Percentiles rank a stretch among this genome's conserved stretches.
phyloP scores from a whole-genome alignment of 345 rosid genomes.

The Nasturtium officinale region DNA sequence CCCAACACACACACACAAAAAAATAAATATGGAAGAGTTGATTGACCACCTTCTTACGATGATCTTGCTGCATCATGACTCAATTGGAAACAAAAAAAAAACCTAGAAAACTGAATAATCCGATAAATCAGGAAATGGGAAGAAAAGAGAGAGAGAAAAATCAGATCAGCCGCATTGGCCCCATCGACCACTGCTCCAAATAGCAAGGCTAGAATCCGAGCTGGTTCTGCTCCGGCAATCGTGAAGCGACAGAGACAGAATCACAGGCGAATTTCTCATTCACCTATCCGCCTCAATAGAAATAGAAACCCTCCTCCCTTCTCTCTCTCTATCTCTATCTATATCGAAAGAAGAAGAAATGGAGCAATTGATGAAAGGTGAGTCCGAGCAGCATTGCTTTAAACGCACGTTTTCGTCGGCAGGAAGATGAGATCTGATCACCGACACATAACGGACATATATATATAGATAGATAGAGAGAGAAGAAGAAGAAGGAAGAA shows the following conservation, averaged over 20 bases:
- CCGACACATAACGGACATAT: constrained; percentile 51
- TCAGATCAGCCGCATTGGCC: constrained; percentile 79
- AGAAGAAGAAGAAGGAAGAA: constrained; percentile 12
- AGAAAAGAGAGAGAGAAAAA: not conserved
- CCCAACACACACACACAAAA: constrained; percentile 24
- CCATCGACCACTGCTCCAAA: constrained; percentile 72
- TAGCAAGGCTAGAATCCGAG: constrained; percentile 59
- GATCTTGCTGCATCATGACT: constrained; percentile 69
- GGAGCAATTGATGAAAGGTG: constrained; percentile 33
- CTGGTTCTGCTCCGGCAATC: constrained; percentile 54
- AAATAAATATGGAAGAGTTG: constrained; percentile 3
- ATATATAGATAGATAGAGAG: not conserved
- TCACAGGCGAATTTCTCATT: constrained; percentile 53
- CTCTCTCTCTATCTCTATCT: not conserved
- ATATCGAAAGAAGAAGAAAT: too few species aligned
- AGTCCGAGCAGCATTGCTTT: constrained; percentile 40
- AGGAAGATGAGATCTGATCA: constrained; percentile 51
- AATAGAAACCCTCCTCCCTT: not conserved
- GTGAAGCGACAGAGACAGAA: constrained; percentile 45
- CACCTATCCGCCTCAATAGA: constrained; percentile 47
- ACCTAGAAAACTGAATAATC: not conserved
- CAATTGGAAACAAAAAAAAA: not conserved
- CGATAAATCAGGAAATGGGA: not conserved
- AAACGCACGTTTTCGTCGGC: constrained; percentile 37
- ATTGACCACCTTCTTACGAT: constrained; percentile 86